These are phyloP conservation scores for Corchorus olitorius DNA, from an alignment of 345 rosid species.

Conservation along the genomic window DNA sequence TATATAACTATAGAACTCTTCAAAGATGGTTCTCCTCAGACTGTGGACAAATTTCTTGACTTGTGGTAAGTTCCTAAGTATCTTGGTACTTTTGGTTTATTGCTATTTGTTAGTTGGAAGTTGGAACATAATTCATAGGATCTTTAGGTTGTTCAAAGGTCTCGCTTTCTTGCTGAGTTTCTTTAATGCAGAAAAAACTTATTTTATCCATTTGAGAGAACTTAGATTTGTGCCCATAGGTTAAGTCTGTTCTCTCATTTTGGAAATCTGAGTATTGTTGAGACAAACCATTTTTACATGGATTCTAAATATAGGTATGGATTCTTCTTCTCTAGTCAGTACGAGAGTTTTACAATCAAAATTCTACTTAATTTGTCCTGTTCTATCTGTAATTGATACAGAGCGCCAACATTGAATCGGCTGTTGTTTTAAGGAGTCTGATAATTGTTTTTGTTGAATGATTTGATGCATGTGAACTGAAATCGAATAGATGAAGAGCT, in stretches of 20 bases:
- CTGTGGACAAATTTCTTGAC: constrained; percentile 63
- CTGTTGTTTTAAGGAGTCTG: neutral
- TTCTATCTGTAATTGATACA: neutral
- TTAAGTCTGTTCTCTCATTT: neutral
- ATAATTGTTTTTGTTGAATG: neutral
- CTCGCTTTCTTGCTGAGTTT: neutral
- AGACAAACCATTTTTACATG: neutral
- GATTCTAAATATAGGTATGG: neutral
- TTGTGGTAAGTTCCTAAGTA: constrained; percentile 40
- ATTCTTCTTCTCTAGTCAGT: neutral
- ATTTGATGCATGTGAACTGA: neutral
- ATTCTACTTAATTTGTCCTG: neutral
- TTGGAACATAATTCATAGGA: neutral
- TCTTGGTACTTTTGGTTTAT: neutral
- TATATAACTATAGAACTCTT: constrained; percentile 57
- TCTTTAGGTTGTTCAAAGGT: neutral
- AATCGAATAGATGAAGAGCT: neutral
- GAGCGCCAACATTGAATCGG: neutral
- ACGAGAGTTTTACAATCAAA: neutral
- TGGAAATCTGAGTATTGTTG: neutral
- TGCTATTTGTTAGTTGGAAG: neutral
- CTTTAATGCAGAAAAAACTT: constrained; percentile 1
- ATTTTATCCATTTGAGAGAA: neutral
- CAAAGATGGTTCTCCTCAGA: constrained; percentile 59
- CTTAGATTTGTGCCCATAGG: neutral